Evolutionary conservation across 2,329 filamentous ascomycete species (phyloP).

Genomic region (Cladosporium sp.): DNA sequence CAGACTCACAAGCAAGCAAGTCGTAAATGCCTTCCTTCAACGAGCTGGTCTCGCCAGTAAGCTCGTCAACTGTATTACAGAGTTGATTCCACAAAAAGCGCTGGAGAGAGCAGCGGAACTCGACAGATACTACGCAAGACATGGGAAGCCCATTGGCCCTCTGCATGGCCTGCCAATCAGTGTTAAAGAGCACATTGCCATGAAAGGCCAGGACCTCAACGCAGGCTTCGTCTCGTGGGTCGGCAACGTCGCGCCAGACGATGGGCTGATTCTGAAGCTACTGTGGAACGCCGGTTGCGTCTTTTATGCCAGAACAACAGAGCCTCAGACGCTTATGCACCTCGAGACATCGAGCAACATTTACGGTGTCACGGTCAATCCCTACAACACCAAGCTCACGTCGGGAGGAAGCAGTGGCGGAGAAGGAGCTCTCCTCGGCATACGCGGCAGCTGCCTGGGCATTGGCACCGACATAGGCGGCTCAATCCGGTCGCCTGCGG

Average conservation of each 20-base stretch:
- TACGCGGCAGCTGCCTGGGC: constrained; percentile 46
- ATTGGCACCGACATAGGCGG: constrained; percentile 51
- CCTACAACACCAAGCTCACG: constrained; percentile 46
- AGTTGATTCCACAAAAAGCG: constrained; percentile 34
- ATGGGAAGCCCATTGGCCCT: constrained; percentile 35
- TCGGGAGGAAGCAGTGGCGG: constrained; percentile 52
- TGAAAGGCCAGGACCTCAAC: constrained; percentile 43
- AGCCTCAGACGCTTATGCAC: constrained; percentile 52
- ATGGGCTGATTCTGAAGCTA: constrained; percentile 44
- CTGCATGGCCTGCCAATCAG: constrained; percentile 48
- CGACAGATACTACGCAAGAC: constrained; percentile 41
- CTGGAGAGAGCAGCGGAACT: constrained; percentile 36
- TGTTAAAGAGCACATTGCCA: constrained; percentile 47
- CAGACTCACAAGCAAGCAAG: constrained; percentile 37
- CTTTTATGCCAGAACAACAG: constrained; percentile 48
- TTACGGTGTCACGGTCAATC: constrained; percentile 50
- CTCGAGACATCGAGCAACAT: constrained; percentile 47
- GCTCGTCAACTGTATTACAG: constrained; percentile 28
- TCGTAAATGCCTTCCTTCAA: constrained; percentile 50
- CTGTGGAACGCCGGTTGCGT: constrained; percentile 46
- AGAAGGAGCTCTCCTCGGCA: constrained; percentile 49
- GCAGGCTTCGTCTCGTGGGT: constrained; percentile 47
- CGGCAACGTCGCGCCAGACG: constrained; percentile 37
- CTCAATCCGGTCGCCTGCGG: constrained; percentile 43
- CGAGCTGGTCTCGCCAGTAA: constrained; percentile 50